A percentile compares a stretch with the other conserved stretches of the same genome.
These are phyloP conservation scores for Gardenia jasminoides DNA, from an alignment of 257 asterid genomes.

Conservation along the genomic window DNA sequence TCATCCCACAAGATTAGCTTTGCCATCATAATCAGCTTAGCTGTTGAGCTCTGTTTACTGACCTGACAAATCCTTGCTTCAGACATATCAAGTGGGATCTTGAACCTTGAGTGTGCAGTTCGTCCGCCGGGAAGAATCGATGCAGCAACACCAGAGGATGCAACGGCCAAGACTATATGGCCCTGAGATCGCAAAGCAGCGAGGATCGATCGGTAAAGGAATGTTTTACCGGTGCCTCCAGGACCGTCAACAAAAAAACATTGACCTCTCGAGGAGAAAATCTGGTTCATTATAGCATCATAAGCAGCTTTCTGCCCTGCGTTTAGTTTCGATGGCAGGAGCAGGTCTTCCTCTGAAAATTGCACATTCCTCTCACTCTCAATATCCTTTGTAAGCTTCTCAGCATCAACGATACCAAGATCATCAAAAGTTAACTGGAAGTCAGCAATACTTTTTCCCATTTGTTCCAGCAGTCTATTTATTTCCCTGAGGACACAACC, in stretches of 20 bases:
- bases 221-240: neutral
- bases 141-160: no score
- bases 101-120: neutral
- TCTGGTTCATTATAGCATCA: no score
- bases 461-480: neutral
- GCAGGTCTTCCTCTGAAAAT: neutral
- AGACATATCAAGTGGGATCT: neutral
- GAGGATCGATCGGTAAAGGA: neutral
- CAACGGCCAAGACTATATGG: neutral
- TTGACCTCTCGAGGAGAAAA: neutral
- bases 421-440: neutral
- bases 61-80: no score
- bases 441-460: neutral
- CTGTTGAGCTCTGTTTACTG: no score
- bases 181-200: neutral
- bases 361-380: neutral
- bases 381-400: neutral
- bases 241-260: neutral
- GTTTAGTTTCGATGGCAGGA: no score
- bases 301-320: no score
- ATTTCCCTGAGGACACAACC: neutral
- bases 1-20: no score
- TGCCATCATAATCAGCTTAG: no score
- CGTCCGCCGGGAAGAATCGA: no score
- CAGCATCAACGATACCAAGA: neutral